Percentiles rank a stretch among this genome's conserved stretches.
These are phyloP conservation scores for Penicillium lagena DNA, from an alignment of 495 filamentous ascomycete genomes.

Conservation along the genomic window DNA sequence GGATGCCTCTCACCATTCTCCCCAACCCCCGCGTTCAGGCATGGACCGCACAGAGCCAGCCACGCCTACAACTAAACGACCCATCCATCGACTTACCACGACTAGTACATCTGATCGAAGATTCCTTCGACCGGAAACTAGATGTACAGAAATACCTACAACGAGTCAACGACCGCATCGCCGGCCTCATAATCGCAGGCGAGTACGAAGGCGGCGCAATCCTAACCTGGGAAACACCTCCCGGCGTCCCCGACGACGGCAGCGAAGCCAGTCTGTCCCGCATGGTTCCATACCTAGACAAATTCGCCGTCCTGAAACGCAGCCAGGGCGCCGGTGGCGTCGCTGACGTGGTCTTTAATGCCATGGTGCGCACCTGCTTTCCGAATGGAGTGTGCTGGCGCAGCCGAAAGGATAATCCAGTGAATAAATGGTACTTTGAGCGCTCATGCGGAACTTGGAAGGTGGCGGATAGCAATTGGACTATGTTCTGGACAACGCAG, in stretches of 20 bases:
- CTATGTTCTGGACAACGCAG: constrained; percentile 95
- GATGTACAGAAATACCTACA: constrained; percentile 75
- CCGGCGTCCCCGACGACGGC: constrained; percentile 45
- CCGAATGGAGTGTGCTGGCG: constrained; percentile 77
- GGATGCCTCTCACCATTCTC: constrained; percentile 80
- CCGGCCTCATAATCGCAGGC: constrained; percentile 88
- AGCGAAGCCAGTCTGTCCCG: constrained; percentile 43
- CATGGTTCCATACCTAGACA: constrained; percentile 91
- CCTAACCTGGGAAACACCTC: constrained; percentile 87
- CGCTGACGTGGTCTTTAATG: constrained; percentile 91
- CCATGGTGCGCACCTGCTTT: constrained; percentile 86
- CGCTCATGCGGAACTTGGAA: constrained; percentile 76
- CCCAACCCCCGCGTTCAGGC: constrained; percentile 55
- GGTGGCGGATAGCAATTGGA: constrained; percentile 72
- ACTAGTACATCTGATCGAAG: constrained; percentile 82
- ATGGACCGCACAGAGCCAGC: constrained; percentile 60
- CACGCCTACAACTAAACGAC: constrained; percentile 61
- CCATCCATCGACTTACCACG: constrained; percentile 75
- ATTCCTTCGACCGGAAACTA: constrained; percentile 83
- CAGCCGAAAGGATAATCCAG: constrained; percentile 72
- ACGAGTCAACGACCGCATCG: constrained; percentile 69
- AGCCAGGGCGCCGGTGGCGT: constrained; percentile 88
- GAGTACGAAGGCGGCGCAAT: constrained; percentile 96
- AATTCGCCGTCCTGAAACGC: constrained; percentile 88
- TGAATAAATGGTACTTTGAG: constrained; percentile 97